These are phyloP conservation scores for Marasmius tenuissimus DNA, from an alignment of 1,284 basidiomycete genomes.

Conservation along the genomic window DNA sequence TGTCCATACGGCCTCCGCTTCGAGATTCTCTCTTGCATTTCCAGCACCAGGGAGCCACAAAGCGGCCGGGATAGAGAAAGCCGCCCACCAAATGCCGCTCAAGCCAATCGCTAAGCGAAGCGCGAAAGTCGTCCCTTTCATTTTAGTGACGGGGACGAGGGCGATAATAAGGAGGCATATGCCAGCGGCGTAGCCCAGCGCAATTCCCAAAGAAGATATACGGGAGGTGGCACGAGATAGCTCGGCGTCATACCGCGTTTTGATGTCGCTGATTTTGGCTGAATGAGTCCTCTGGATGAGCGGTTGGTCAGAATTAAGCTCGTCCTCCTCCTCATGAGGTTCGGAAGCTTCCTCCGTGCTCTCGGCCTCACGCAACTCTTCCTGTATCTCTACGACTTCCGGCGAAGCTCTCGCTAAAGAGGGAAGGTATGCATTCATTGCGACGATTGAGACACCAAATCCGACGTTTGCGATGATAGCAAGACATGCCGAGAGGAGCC, in stretches of 20 bases:
- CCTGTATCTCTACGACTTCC: conserved; percentile 51
- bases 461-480: conserved; percentile 77
- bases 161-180: conserved; percentile 71
- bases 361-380: conserved; percentile 32
- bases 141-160: conserved; percentile 40
- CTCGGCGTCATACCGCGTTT: conserved; percentile 44
- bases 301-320: conserved; percentile 29
- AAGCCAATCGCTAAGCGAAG: conserved; percentile 78
- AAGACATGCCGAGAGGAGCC: conserved; percentile 63
- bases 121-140: conserved; percentile 56
- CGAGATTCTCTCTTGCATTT: not conserved
- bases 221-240: conserved; percentile 73
- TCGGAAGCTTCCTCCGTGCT: conserved; percentile 3
- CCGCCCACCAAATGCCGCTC: conserved; percentile 84
- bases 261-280: conserved; percentile 17
- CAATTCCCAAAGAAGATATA: conserved; percentile 82
- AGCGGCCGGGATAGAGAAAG: conserved; percentile 76
- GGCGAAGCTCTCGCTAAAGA: conserved; percentile 66
- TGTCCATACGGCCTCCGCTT: conserved; percentile 14
- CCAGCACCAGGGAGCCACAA: conserved; percentile 61
- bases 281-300: conserved; percentile 20
- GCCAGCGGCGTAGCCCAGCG: conserved; percentile 79
- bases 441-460: conserved; percentile 83
- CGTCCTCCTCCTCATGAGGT: conserved; percentile 16
- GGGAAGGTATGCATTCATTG: conserved; percentile 88